Base-by-base conservation (phyloP, 805 yeast genomes). In the Teunomyces funiuensis region DNA sequence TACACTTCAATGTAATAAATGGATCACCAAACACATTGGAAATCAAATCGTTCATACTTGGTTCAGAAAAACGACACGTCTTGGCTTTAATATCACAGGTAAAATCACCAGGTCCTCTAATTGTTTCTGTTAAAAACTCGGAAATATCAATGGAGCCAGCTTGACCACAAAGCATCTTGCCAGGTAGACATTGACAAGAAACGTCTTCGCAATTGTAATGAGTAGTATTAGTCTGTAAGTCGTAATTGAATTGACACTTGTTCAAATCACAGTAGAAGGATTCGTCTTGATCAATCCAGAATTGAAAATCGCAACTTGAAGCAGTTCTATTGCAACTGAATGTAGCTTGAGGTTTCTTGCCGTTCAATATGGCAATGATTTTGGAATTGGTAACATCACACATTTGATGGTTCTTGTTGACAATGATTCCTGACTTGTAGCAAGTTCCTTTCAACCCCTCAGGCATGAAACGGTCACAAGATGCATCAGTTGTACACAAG, bases 1-100 rank as follows among this genome's bases (percentile, higher is more conserved):
- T 65, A 65, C 99, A 93, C 33, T 77, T 73, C 41, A 93, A 69
- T 2, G 90, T 83, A 55, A 93, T 93, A 51, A 80, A 76, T 1
- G 91, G 87, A 58, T 93, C 99, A n/a, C 99, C 99, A 66, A 93
- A 93, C 2, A 93, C 95, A 6, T 88, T 81, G 44, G 80, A 73
- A 43, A 93, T 93, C 55, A 93, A 74, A 50, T 87, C 95, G 65
- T 93, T 87, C 97, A 93, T 91, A 41, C 93, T 83, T 33, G 99
- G 98, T 58, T 93, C 99, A 2, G 91, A 83, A 55, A 93, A 93
- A 36, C 72, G 72, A 66, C 99, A 93, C 34, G 71, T 64, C 30
- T 73, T 77, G 11, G 75, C 60, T 5, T 65, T 60, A 16, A 86
- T 60, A 59, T 88, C 87, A 66, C 99, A 93, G 3, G 80, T 66